Conservation (phyloP, 805 yeast species). For the Barnettozyma wickerhamii region DNA sequence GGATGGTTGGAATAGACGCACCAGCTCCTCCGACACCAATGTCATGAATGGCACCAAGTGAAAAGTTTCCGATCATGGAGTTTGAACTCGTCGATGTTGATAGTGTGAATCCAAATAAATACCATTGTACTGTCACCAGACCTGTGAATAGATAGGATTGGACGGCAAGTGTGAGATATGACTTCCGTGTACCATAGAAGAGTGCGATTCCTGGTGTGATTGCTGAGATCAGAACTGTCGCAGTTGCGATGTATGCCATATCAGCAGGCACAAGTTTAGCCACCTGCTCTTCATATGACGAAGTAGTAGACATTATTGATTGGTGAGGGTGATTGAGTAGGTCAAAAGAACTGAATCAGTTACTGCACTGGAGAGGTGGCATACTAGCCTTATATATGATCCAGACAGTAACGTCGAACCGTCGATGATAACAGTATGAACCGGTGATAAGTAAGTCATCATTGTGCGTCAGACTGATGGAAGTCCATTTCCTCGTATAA, state of each 20-base stretch:
- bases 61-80: slow-evolving; percentile 77
- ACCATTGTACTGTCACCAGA: slow-evolving; percentile 84
- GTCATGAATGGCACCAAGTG: slow-evolving; percentile 71
- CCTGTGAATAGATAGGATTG: slow-evolving; percentile 65
- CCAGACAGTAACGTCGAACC: no score
- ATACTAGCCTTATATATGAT: no score
- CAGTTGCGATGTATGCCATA: slow-evolving; percentile 41
- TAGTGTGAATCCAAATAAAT: slow-evolving; percentile 92
- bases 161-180: slow-evolving; percentile 75
- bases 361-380: no score
- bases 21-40: slow-evolving; percentile 36
- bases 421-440: no score
- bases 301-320: no score
- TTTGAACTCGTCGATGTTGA: slow-evolving; percentile 72
- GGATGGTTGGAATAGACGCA: slow-evolving; percentile 44
- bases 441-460: no score
- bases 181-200: slow-evolving; percentile 86
- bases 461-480: no score
- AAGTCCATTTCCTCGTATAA: no score
- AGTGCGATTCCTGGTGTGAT: slow-evolving; percentile 96
- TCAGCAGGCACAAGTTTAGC: slow-evolving; percentile 38
- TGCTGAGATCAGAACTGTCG: slow-evolving; percentile 46
- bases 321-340: no score
- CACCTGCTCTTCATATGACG: slow-evolving; percentile 30
- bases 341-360: no score